Evolutionary conservation across 2,329 filamentous ascomycete genomes (phyloP), one percentile per base, ranked within the genome.

Genomic region (Beauveria varroae): DNA sequence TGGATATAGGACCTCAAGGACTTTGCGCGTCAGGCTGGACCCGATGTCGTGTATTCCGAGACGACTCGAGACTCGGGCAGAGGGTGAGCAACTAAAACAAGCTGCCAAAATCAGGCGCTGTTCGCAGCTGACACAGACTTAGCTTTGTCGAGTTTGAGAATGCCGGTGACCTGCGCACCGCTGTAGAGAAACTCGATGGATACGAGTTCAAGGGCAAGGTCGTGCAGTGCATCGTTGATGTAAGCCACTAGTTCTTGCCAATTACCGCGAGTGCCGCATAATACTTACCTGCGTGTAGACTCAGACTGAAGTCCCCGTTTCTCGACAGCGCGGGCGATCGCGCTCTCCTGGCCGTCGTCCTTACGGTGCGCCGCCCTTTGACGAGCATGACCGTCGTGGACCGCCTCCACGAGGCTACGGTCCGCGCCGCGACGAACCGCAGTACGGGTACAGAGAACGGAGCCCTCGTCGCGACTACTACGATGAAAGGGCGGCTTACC

Each of bases 81-180:
- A 85, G 93, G 93, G 92, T 96, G 77, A 77, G 89, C 81, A 24
- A 41, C 26, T 30, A 28, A 52, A 53, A 52, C 0, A 4, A 28
- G 41, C 47, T 44, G n/a, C 28, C 20, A n/a, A n/a, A n/a, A n/a
- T n/a, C n/a, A 28, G 43, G 20, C 26, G 28, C 16, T 12, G 16
- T 12, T 40, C 47, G 22, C 65, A 5, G 41, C 51, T 61, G 34
- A 61, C 10, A 37, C 66, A 60, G 68, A 59, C 30, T 24, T 16
- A 97, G 93, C 71, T 98, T 97, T 74, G 93, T 99, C 72, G 95
- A 99, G 74, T 99, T 97, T 71, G 95, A 99, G 78, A 96, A 91
- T 64, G 89, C 89, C 63, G 87, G 86, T 67, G 95, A 99, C 71
- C 80, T 99, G 63, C 91, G 90, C 73, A 88, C 88, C 63, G 95